phyloP scores from a whole-genome alignment of 129 eudicot genomes.

The Flaveria brownii region DNA sequence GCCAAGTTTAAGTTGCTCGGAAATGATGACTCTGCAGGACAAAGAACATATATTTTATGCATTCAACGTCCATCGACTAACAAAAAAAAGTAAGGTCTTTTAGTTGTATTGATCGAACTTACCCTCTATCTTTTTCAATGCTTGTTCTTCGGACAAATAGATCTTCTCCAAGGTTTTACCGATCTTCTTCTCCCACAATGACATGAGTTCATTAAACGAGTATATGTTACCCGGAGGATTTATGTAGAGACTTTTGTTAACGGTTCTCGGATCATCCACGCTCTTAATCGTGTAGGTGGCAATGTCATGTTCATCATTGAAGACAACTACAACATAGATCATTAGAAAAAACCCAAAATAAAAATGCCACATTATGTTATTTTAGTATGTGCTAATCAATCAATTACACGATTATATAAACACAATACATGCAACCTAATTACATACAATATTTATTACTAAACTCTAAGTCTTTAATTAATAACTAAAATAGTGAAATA shows the following conservation, averaged over 20 bases:
- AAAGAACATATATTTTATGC: slow-evolving; percentile 3
- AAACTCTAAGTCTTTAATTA: too few relatives aligned
- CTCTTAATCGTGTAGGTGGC: slow-evolving; percentile 47
- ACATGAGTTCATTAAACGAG: slow-evolving; percentile 47
- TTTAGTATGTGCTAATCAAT: too few relatives aligned
- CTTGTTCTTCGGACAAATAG: slow-evolving; percentile 41
- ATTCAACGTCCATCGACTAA: not conserved
- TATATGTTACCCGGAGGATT: slow-evolving; percentile 39
- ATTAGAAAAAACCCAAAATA: slow-evolving; percentile 1
- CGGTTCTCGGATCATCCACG: slow-evolving; percentile 49
- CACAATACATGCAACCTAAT: too few relatives aligned
- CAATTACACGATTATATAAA: too few relatives aligned
- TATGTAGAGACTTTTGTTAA: slow-evolving; percentile 44
- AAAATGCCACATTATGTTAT: not conserved
- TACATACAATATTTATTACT: too few relatives aligned
- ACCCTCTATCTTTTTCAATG: slow-evolving; percentile 43
- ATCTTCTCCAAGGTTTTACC: slow-evolving; percentile 38
- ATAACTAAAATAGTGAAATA: not conserved
- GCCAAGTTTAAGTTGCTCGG: slow-evolving; percentile 35
- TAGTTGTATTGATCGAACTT: slow-evolving; percentile 5
- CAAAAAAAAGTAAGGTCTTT: not conserved
- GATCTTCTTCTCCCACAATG: slow-evolving; percentile 51
- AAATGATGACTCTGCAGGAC: slow-evolving; percentile 32
- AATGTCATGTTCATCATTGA: slow-evolving; percentile 45
- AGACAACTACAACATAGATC: slow-evolving; percentile 28